Conservation (phyloP, 345 rosid genomes). For the Hibiscus trionum region DNA sequence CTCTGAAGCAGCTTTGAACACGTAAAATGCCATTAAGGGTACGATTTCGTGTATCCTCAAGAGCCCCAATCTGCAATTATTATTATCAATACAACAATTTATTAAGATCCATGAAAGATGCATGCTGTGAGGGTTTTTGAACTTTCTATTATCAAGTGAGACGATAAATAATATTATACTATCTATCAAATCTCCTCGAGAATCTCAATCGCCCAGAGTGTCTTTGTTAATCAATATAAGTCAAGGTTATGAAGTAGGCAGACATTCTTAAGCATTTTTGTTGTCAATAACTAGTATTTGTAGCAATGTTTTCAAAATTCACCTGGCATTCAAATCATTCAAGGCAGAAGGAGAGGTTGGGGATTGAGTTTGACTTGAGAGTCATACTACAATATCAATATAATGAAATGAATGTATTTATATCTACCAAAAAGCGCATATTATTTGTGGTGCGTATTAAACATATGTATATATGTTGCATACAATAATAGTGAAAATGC, state of each 20-base stretch:
- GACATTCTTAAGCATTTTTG: neutral
- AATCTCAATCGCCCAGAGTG: neutral
- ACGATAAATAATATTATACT: constrained; percentile 27
- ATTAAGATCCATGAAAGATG: no score
- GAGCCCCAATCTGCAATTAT: no score
- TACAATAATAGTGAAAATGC: neutral
- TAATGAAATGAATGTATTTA: neutral
- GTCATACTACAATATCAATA: neutral
- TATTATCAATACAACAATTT: no score
- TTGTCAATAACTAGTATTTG: neutral
- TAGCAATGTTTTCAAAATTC: no score
- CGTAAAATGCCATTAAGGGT: no score
- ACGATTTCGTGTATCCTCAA: no score
- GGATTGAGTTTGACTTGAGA: neutral
- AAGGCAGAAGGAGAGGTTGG: neutral
- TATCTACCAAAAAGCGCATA: neutral
- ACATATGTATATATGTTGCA: neutral
- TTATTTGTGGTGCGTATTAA: neutral
- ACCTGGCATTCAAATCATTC: neutral
- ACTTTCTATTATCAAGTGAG: no score
- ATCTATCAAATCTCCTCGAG: neutral
- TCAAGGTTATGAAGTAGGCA: neutral
- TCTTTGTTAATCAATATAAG: constrained; percentile 1
- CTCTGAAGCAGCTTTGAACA: no score
- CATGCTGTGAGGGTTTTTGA: no score